These are phyloP conservation scores for Scorias spongiosa DNA, from an alignment of 2,329 filamentous ascomycete genomes.

Conservation along the genomic window DNA sequence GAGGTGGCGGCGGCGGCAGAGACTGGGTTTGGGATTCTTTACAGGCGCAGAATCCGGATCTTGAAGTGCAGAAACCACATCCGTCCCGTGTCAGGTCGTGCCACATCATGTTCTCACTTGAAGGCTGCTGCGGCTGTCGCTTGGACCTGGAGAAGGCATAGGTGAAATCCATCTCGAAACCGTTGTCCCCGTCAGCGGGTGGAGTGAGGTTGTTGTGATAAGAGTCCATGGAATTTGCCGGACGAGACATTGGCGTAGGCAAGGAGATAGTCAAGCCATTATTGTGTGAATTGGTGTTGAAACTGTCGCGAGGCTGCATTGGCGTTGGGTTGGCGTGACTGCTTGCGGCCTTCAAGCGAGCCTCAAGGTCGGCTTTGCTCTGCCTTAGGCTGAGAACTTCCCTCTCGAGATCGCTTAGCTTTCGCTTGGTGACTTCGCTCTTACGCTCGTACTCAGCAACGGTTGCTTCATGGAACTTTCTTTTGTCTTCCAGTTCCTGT, in stretches of 20 bases:
- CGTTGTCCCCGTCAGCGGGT: not conserved
- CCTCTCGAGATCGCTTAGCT: not conserved
- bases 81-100: constrained; percentile 5
- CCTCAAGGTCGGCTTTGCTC: not conserved
- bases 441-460: not conserved
- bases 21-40: constrained; percentile 3
- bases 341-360: not conserved
- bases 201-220: not conserved
- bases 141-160: not conserved
- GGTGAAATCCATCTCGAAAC: not conserved
- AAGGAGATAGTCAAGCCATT: not conserved
- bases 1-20: constrained; percentile 3
- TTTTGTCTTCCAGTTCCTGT: constrained; percentile 5
- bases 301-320: not conserved
- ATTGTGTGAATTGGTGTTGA: not conserved
- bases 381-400: not conserved
- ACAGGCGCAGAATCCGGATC: constrained; percentile 12
- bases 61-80: constrained; percentile 18
- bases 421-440: constrained; percentile 1
- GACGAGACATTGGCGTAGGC: not conserved
- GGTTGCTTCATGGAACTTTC: not conserved
- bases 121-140: constrained; percentile 3
- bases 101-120: constrained; percentile 8
- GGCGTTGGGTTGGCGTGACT: not conserved
- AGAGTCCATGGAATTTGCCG: not conserved